Conservation (phyloP, 2,329 filamentous ascomycete species). For the Hymenoscyphus fraxineus region DNA sequence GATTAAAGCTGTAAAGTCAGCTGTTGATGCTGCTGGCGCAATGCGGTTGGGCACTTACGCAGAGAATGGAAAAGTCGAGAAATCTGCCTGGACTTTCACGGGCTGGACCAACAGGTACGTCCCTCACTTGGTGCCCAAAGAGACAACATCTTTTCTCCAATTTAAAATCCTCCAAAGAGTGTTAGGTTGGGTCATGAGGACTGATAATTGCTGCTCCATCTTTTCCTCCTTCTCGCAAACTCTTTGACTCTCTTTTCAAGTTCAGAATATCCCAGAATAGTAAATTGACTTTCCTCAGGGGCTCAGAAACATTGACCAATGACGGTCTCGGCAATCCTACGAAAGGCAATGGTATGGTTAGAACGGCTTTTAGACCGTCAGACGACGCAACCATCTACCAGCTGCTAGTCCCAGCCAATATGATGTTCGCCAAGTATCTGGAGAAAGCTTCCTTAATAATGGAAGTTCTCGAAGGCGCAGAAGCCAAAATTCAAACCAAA, state of each 20-base stretch:
- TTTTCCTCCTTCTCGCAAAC: background rate
- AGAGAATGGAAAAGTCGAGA: slow-evolving; percentile 50
- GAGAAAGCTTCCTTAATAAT: slow-evolving; percentile 49
- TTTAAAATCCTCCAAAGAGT: too few relatives aligned
- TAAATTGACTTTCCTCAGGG: slow-evolving; percentile 28
- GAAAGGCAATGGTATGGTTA: slow-evolving; percentile 70
- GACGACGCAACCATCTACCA: slow-evolving; percentile 81
- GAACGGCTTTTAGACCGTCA: slow-evolving; percentile 84
- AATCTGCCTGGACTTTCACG: slow-evolving; percentile 69
- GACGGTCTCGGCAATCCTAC: slow-evolving; percentile 77
- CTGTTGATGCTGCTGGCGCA: slow-evolving; percentile 64
- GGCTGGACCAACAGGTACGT: slow-evolving; percentile 58
- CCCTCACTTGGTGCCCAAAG: background rate
- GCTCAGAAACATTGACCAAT: slow-evolving; percentile 79
- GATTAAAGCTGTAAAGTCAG: slow-evolving; percentile 65
- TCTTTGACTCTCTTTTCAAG: background rate
- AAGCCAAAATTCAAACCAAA: slow-evolving; percentile 44
- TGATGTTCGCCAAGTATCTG: slow-evolving; percentile 70
- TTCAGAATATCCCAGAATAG: background rate
- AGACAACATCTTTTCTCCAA: too few relatives aligned
- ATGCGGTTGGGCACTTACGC: slow-evolving; percentile 75
- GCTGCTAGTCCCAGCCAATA: slow-evolving; percentile 84
- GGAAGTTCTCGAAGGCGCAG: slow-evolving; percentile 44
- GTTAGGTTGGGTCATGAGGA: too few relatives aligned
- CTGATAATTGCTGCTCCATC: background rate